phyloP scores from a whole-genome alignment of 768 basidiomycete genomes.

The Boletus subparvulus region DNA sequence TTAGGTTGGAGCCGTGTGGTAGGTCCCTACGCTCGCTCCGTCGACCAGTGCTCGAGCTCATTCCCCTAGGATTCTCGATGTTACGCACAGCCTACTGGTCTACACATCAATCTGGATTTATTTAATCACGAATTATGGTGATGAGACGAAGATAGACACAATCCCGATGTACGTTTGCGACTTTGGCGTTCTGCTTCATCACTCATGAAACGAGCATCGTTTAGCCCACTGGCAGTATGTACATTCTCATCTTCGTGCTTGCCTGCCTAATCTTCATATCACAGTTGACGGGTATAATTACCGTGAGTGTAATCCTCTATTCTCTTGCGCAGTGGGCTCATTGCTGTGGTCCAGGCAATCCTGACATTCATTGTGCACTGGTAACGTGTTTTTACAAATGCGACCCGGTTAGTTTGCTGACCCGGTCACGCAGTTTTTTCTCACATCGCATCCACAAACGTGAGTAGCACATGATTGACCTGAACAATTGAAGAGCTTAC shows the following conservation, averaged over 20 bases:
- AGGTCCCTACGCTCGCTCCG: background rate
- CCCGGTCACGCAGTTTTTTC: conserved; percentile 1
- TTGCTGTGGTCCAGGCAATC: conserved; percentile 38
- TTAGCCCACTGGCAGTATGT: conserved; percentile 30
- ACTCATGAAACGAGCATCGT: background rate
- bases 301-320: conserved; percentile 20
- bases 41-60: background rate
- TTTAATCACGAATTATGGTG: conserved; percentile 45
- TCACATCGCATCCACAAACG: conserved; percentile 15
- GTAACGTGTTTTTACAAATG: conserved; percentile 25
- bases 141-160: conserved; percentile 36
- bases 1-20: conserved; percentile 32
- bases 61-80: conserved; percentile 34
- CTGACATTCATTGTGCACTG: conserved; percentile 53
- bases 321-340: background rate
- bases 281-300: conserved; percentile 32
- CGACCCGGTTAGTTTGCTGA: background rate
- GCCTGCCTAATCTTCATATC: background rate
- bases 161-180: conserved; percentile 43
- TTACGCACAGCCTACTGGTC: conserved; percentile 42
- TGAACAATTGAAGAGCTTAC: background rate
- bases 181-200: background rate
- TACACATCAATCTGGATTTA: conserved; percentile 43
- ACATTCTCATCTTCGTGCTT: background rate
- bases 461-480: background rate